Conservation (phyloP, 2,329 filamentous ascomycete genomes). For the Hypocreales sp. region DNA sequence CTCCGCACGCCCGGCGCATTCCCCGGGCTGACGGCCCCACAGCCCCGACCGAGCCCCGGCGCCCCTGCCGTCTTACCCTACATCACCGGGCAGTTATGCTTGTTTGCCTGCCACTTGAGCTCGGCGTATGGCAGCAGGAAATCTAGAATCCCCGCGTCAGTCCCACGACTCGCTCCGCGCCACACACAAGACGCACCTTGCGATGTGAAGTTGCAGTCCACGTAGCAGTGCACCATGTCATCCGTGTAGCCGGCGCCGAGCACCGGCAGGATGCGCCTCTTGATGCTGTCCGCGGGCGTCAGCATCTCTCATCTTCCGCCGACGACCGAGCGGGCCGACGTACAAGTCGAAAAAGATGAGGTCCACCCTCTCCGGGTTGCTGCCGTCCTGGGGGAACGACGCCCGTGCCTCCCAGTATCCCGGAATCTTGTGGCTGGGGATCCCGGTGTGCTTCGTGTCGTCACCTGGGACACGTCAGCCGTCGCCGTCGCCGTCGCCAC, state of each 20-base stretch:
- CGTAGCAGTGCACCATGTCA: constrained; percentile 20
- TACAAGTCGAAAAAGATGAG: constrained; percentile 38
- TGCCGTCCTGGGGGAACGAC: constrained; percentile 27
- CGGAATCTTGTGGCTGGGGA: constrained; percentile 30
- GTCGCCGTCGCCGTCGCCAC: neutral
- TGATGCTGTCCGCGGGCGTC: constrained; percentile 15
- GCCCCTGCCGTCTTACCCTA: no score
- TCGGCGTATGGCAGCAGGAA: constrained; percentile 23
- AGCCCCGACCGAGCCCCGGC: no score
- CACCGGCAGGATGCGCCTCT: constrained; percentile 18
- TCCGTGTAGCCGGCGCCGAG: constrained; percentile 19
- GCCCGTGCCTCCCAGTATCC: constrained; percentile 33
- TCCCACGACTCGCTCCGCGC: no score
- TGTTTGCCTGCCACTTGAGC: constrained; percentile 19
- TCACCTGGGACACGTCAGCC: constrained; percentile 20
- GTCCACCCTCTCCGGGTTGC: constrained; percentile 28
- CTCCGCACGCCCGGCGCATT: no score
- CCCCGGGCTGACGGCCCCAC: no score
- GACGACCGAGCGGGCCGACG: constrained; percentile 7
- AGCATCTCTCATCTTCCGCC: neutral
- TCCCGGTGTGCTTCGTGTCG: constrained; percentile 33
- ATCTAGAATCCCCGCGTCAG: no score
- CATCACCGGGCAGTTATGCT: constrained; percentile 18
- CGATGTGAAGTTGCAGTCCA: constrained; percentile 22
- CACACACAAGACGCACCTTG: constrained; percentile 15